Evolutionary conservation across 2,329 filamentous ascomycete species (phyloP).

Genomic region (Ambrosiella cleistominuta): DNA sequence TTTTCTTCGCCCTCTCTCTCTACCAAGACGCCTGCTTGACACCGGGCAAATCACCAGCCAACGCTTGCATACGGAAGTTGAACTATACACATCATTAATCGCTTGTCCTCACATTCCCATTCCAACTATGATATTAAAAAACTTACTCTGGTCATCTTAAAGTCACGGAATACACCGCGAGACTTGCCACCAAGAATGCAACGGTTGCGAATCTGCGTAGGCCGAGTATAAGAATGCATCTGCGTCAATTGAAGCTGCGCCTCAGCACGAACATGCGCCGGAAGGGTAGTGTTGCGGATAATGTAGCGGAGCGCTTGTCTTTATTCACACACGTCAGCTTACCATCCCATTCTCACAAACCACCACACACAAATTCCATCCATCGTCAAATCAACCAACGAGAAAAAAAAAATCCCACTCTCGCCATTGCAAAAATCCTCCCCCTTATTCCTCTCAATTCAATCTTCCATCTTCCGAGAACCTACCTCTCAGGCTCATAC

Average conservation of each 20-base stretch:
- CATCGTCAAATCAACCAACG: neutral
- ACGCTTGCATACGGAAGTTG: conserved; percentile 79
- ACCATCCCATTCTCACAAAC: neutral
- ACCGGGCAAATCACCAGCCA: conserved; percentile 71
- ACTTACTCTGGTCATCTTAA: conserved; percentile 77
- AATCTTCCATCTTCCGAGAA: neutral
- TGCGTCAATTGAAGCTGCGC: conserved; percentile 83
- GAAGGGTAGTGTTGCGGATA: conserved; percentile 78
- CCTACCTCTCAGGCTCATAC: conserved; percentile 72
- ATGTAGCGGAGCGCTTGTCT: conserved; percentile 90
- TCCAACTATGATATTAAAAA: neutral
- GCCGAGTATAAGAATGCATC: conserved; percentile 90
- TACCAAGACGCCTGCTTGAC: conserved; percentile 97
- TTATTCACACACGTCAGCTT: neutral
- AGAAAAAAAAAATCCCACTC: neutral
- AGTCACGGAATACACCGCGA: conserved; percentile 79
- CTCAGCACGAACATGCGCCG: conserved; percentile 65
- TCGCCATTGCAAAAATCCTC: neutral
- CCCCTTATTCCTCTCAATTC: neutral
- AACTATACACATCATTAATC: conserved; percentile 36
- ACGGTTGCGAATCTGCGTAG: conserved; percentile 84
- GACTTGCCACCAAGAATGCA: conserved; percentile 86
- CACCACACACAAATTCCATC: neutral
- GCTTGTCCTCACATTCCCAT: neutral
- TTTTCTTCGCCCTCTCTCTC: conserved; percentile 12